Evolutionary conservation across 495 filamentous ascomycete species (phyloP).

Genomic region (Penicillium turbatum): DNA sequence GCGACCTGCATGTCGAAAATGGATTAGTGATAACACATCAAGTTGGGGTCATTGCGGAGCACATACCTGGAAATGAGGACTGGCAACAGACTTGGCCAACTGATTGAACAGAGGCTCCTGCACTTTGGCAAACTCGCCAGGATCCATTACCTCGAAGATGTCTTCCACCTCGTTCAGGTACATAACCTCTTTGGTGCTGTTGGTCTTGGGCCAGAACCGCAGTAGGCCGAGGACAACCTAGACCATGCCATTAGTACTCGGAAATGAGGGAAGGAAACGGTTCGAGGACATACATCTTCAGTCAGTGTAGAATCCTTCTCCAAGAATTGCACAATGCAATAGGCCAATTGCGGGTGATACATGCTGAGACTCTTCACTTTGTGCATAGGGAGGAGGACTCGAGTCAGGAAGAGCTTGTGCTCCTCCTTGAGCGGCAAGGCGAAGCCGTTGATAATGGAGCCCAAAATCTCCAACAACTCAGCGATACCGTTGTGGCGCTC

Average conservation of each 20-base stretch:
- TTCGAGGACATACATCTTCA: constrained; percentile 68
- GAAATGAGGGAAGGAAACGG: neutral
- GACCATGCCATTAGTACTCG: constrained; percentile 4
- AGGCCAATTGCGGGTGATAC: constrained; percentile 98
- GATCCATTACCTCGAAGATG: constrained; percentile 99
- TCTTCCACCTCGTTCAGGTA: constrained; percentile 99
- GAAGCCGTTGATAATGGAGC: constrained; percentile 99
- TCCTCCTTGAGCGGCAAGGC: constrained; percentile 96
- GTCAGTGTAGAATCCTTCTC: constrained; percentile 97
- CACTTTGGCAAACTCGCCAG: constrained; percentile 96
- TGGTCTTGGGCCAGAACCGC: constrained; percentile 98
- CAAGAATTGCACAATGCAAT: constrained; percentile 98
- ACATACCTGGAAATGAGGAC: constrained; percentile 90
- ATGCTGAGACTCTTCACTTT: constrained; percentile 99
- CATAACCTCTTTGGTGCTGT: constrained; percentile 99
- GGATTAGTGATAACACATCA: neutral
- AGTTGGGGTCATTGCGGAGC: neutral
- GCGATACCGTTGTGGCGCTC: constrained; percentile 98
- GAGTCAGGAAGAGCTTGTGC: constrained; percentile 95
- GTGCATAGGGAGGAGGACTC: constrained; percentile 88
- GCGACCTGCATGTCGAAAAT: constrained; percentile 57
- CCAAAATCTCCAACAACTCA: constrained; percentile 92
- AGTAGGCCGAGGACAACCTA: constrained; percentile 92
- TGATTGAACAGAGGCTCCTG: constrained; percentile 97
- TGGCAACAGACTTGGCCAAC: constrained; percentile 94